Evolutionary conservation across 768 basidiomycete genomes (phyloP), one percentile per base, ranked within the genome.

Genomic region (Basidioascus undulatus): DNA sequence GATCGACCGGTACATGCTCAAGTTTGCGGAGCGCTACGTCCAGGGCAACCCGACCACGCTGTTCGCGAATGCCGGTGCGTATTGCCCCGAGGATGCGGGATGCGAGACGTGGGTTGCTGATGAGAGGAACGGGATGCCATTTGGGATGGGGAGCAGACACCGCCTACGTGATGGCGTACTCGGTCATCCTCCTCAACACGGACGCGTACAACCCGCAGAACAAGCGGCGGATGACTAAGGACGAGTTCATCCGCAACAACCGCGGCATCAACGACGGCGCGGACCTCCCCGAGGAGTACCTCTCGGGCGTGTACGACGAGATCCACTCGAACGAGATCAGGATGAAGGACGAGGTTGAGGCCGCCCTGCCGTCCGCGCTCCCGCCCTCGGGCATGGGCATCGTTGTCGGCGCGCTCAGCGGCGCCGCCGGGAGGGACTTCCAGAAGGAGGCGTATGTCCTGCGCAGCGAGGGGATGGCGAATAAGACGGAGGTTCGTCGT

Each of bases 1-100:
- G 61, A 96, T 98, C 49, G 92, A 98, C 66, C 74, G 92, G 8
- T 96, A 72, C 61, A 87, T 98, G 83, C 71, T 96, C 41, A 98
- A 98, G 58, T 98, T 94, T 53, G 89, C 92, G 8, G 87, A 96
- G 56, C 71, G 86, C 27, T 98, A 84, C 56, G 84, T 94, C 46
- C 80, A 75, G 11, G 76, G 75, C 42, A 94, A 96, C 56, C 59
- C 72, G 0, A 69, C 74, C 49, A 79, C 78, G 1, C 67, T 71
- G 2, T 98, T 96, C 53, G 78, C 81, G 38, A 96, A 94, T 58
- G 92, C 92, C 52, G 87, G 81, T 81, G 46, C 41, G 74, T 61
- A n/a, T 18, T 28, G 26, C 18, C 10, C 41, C 25, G 19, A 9
- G 8, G 35, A 15, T 48, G 18, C 3, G 16, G 16, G 12, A 37